phyloP scores from a whole-genome alignment of 257 asterid species.

The Solanum lignicaule region DNA sequence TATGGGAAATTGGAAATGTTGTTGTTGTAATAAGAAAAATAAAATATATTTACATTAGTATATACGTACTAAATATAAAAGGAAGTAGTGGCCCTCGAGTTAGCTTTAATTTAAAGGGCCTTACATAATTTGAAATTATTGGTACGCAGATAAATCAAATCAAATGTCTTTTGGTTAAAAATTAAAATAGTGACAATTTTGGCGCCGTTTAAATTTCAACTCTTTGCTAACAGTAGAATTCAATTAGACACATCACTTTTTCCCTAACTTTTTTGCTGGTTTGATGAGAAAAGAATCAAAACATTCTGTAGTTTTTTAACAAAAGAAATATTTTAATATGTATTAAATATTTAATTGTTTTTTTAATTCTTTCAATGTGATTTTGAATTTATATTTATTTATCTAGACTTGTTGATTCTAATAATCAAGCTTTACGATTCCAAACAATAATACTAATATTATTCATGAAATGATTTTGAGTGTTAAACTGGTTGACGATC shows the following conservation, averaged over 20 bases:
- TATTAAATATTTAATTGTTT: neutral
- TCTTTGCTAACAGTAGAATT: neutral
- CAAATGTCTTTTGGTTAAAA: neutral
- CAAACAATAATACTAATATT: too few relatives aligned
- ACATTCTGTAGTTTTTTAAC: neutral
- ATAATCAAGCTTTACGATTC: neutral
- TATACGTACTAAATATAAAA: neutral
- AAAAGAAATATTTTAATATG: neutral
- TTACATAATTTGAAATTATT: conserved; percentile 1
- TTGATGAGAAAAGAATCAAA: neutral
- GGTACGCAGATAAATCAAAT: neutral
- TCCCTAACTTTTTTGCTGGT: neutral
- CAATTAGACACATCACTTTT: neutral
- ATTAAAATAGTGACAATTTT: neutral
- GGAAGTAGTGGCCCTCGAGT: neutral
- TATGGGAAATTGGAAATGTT: neutral
- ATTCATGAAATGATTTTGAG: neutral
- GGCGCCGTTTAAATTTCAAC: conserved; percentile 17
- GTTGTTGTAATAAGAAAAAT: neutral
- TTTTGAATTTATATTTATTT: neutral
- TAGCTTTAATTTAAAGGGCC: neutral
- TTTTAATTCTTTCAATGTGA: neutral
- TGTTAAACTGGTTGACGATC: neutral
- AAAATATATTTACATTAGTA: neutral
- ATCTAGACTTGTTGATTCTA: neutral